These are phyloP conservation scores for Aspergillus panamensis DNA, from an alignment of 495 filamentous ascomycete species.

Conservation along the genomic window DNA sequence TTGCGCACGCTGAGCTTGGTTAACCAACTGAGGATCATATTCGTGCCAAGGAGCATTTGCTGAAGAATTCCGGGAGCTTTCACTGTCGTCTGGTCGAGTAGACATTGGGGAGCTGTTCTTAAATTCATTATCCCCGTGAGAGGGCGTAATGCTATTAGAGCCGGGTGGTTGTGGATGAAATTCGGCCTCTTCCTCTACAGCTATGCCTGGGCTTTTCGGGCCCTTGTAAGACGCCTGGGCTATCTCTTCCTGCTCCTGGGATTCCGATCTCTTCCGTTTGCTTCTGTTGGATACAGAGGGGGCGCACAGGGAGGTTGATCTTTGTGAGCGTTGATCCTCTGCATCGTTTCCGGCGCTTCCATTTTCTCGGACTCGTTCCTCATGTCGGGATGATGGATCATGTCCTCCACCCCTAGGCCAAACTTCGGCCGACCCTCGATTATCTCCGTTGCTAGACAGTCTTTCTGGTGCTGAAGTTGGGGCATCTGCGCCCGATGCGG, in stretches of 20 bases:
- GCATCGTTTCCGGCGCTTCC: slow-evolving; percentile 17
- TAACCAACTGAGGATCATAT: slow-evolving; percentile 41
- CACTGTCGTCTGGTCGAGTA: slow-evolving; percentile 31
- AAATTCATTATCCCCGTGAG: slow-evolving; percentile 22
- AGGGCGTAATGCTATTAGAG: slow-evolving; percentile 13
- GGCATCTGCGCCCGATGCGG: slow-evolving; percentile 14
- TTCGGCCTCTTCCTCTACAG: slow-evolving; percentile 19
- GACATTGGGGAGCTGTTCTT: slow-evolving; percentile 23
- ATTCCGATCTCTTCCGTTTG: slow-evolving; percentile 45
- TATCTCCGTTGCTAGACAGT: slow-evolving; percentile 23
- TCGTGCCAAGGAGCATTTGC: slow-evolving; percentile 39
- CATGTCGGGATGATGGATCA: slow-evolving; percentile 20
- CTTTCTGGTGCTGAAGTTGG: slow-evolving; percentile 9
- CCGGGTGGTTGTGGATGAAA: slow-evolving; percentile 8
- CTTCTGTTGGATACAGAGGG: slow-evolving; percentile 25
- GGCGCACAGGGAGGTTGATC: slow-evolving; percentile 27
- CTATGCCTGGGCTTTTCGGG: slow-evolving; percentile 22
- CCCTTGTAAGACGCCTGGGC: slow-evolving; percentile 15
- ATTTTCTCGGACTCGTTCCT: slow-evolving; percentile 21
- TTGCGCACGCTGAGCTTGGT: slow-evolving; percentile 43
- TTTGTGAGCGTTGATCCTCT: slow-evolving; percentile 26
- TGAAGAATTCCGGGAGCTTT: slow-evolving; percentile 28
- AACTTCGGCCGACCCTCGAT: slow-evolving; percentile 24
- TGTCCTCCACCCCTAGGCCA: slow-evolving; percentile 15
- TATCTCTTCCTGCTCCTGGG: slow-evolving; percentile 28